Evolutionary conservation across 1,139 yeast species (phyloP).

Genomic region (Candida sojae): DNA sequence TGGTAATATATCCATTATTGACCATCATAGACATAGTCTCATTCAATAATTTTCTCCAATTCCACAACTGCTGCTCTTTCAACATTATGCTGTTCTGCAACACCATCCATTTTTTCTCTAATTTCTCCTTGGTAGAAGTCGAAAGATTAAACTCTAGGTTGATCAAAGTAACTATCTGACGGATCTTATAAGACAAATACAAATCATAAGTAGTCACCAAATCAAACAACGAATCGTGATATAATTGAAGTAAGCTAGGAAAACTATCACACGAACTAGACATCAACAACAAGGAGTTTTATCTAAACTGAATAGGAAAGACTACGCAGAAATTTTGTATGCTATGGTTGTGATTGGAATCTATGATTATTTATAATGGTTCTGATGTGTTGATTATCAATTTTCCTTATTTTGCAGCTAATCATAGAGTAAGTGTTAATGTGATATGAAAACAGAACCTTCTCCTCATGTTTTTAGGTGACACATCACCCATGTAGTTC

Average conservation of each 20-base stretch:
- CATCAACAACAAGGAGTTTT: background rate
- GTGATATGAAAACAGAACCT: background rate
- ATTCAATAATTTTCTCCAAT: background rate
- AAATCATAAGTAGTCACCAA: background rate
- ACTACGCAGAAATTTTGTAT: too few species aligned
- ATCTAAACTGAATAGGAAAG: too few species aligned
- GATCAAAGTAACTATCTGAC: background rate
- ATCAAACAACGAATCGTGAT: background rate
- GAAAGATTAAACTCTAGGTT: background rate
- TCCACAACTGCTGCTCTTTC: constrained; percentile 1
- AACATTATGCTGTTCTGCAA: constrained; percentile 1
- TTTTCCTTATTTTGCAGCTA: background rate
- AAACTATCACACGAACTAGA: background rate
- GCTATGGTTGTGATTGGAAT: too few species aligned
- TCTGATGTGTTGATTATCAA: background rate
- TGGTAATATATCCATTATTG: background rate
- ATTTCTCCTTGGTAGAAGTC: background rate
- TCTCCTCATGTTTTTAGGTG: background rate
- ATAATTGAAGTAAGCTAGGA: background rate
- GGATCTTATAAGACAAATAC: background rate
- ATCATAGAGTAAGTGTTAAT: background rate
- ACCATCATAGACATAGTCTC: background rate
- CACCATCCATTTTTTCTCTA: constrained; percentile 1
- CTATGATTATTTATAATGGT: background rate
- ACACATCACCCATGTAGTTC: background rate